A percentile compares a stretch with the other conserved stretches of the same genome.
These are phyloP conservation scores for Cercospora nicotianae DNA, from an alignment of 2,329 filamentous ascomycete species.

Conservation along the genomic window DNA sequence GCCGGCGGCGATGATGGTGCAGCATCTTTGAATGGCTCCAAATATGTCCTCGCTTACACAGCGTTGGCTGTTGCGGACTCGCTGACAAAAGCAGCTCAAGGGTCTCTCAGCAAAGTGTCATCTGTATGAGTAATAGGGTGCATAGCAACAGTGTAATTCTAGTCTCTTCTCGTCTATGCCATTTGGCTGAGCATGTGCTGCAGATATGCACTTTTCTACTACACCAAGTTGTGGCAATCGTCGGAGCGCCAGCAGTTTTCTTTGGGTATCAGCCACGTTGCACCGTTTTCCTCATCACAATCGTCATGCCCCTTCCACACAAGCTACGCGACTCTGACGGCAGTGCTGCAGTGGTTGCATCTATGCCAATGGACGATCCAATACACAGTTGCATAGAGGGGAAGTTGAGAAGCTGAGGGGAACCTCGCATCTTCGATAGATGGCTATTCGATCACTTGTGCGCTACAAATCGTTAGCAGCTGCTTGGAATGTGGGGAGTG, in stretches of 20 bases:
- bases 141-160: not conserved
- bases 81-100: conserved; percentile 1
- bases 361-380: not conserved
- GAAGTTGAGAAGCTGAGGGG: not conserved
- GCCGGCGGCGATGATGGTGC: not conserved
- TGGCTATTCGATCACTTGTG: conserved; percentile 4
- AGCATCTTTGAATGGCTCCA: not conserved
- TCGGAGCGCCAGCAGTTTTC: not conserved
- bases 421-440: not conserved
- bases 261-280: not conserved
- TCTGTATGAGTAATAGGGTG: not conserved
- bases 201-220: not conserved
- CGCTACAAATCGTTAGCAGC: not conserved
- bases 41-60: not conserved
- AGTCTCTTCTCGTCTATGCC: not conserved
- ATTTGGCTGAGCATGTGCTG: not conserved
- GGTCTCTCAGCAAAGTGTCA: not conserved
- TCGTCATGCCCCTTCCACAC: not conserved
- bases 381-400: not conserved
- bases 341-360: not conserved
- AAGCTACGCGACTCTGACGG: not conserved
- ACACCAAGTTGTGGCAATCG: not conserved
- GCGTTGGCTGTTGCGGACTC: conserved; percentile 3
- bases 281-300: not conserved
- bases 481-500: not conserved